A percentile compares a stretch with the other conserved stretches of the same genome.
Conservation (phyloP, 1,284 basidiomycete species). For the Trametes polyzona region DNA sequence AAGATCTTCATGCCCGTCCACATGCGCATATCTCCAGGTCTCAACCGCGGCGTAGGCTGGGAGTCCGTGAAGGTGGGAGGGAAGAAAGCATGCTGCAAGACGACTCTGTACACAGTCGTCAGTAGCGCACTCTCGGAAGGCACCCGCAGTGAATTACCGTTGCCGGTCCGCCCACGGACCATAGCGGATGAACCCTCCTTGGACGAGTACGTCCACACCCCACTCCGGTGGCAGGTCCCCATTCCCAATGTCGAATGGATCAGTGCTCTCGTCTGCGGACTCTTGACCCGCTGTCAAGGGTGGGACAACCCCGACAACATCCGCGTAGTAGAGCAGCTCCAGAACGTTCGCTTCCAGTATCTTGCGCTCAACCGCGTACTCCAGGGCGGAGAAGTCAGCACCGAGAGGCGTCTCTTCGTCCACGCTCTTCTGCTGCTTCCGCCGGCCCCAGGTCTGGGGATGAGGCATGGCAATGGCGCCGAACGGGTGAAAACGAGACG, state of each 20-base stretch:
- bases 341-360: slow-evolving; percentile 78
- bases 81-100: slow-evolving; percentile 82
- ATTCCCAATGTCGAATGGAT: slow-evolving; percentile 78
- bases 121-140: background rate
- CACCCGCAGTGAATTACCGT: slow-evolving; percentile 48
- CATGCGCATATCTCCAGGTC: slow-evolving; percentile 78
- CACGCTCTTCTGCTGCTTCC: slow-evolving; percentile 44
- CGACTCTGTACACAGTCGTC: slow-evolving; percentile 50
- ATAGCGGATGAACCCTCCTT: slow-evolving; percentile 77
- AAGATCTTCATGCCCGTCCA: slow-evolving; percentile 83
- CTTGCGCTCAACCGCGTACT: slow-evolving; percentile 88
- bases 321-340: slow-evolving; percentile 84
- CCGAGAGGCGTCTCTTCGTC: slow-evolving; percentile 61
- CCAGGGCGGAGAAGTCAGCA: slow-evolving; percentile 57
- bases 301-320: slow-evolving; percentile 73
- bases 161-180: slow-evolving; percentile 96
- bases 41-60: slow-evolving; percentile 57
- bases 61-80: slow-evolving; percentile 76
- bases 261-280: slow-evolving; percentile 39
- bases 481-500: slow-evolving; percentile 3
- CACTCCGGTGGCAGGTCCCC: slow-evolving; percentile 90
- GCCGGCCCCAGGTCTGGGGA: slow-evolving; percentile 33
- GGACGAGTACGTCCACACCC: slow-evolving; percentile 84
- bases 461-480: slow-evolving; percentile 19
- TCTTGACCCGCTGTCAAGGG: slow-evolving; percentile 38